phyloP scores from a whole-genome alignment of 225 moss, liverwort and hornwort species.

The Pseudoscleropodium purum region DNA sequence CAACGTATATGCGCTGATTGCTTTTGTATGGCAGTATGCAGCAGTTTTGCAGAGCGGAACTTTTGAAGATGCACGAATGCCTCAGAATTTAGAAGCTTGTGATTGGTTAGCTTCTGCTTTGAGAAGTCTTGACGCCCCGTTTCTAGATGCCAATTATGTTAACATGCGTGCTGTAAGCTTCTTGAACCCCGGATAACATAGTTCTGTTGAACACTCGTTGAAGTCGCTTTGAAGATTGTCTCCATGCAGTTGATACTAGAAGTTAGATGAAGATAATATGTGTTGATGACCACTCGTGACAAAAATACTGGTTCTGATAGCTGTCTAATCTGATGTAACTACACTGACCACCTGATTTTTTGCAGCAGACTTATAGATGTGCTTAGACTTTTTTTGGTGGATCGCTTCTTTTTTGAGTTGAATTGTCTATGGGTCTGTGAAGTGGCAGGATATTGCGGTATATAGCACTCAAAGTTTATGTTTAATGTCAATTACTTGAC shows the following conservation, averaged over 20 bases:
- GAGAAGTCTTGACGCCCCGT: constrained; percentile 82
- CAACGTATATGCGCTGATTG: not conserved
- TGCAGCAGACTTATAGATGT: not conserved
- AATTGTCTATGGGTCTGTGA: not conserved
- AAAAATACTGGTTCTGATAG: not conserved
- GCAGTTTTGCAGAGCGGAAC: constrained; percentile 70
- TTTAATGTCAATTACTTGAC: not conserved
- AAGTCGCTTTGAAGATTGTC: not conserved
- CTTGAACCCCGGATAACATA: not conserved
- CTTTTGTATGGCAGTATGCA: constrained; percentile 41
- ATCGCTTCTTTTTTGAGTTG: not conserved
- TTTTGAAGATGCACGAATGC: constrained; percentile 97
- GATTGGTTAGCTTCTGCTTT: constrained; percentile 90
- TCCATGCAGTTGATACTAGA: not conserved
- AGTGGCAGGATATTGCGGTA: not conserved
- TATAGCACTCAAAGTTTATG: not conserved
- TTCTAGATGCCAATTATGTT: constrained; percentile 76
- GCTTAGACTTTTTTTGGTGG: not conserved
- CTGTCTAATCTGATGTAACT: not conserved
- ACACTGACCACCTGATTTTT: not conserved
- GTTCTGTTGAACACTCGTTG: not conserved
- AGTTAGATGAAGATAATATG: not conserved
- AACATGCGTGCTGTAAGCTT: constrained; percentile 94
- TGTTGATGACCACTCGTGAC: not conserved
- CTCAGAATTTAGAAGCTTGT: constrained; percentile 96